Conservation (phyloP, 257 asterid genomes). For the Thymus mandschuricus region DNA sequence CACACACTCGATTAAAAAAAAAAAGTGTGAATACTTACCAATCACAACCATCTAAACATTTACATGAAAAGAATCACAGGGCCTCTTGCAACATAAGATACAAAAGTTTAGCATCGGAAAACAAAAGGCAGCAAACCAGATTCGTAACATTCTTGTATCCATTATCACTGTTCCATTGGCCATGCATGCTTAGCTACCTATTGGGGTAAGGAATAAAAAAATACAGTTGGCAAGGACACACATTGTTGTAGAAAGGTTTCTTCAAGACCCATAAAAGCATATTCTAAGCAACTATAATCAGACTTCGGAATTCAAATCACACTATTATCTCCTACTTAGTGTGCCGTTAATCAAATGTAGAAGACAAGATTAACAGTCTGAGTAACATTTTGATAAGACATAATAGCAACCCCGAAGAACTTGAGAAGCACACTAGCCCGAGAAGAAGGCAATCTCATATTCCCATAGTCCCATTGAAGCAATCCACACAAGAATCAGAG, state of each 20-base stretch:
- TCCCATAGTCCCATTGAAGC: slow-evolving; percentile 6
- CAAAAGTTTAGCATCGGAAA: background rate
- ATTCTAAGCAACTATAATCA: background rate
- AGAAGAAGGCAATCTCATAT: slow-evolving; percentile 3
- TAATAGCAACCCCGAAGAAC: background rate
- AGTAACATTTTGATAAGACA: background rate
- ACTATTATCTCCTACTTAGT: no score
- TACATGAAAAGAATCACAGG: background rate
- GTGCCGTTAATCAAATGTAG: no score
- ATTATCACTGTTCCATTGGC: background rate
- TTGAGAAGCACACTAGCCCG: background rate
- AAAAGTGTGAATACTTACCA: no score
- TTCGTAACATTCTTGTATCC: background rate
- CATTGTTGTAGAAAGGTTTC: slow-evolving; percentile 9
- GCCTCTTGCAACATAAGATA: background rate
- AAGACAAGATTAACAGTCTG: no score
- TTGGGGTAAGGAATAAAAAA: slow-evolving; percentile 4
- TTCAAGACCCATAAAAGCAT: slow-evolving; percentile 8
- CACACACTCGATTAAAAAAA: background rate
- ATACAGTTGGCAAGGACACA: slow-evolving; percentile 12
- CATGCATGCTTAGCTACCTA: slow-evolving; percentile 5
- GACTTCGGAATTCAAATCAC: no score
- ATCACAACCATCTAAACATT: no score
- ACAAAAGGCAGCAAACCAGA: background rate
- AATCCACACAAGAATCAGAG: slow-evolving; percentile 2